These are phyloP conservation scores for Knoxdaviesia capensis DNA, from an alignment of 2,329 filamentous ascomycete species.

Conservation along the genomic window DNA sequence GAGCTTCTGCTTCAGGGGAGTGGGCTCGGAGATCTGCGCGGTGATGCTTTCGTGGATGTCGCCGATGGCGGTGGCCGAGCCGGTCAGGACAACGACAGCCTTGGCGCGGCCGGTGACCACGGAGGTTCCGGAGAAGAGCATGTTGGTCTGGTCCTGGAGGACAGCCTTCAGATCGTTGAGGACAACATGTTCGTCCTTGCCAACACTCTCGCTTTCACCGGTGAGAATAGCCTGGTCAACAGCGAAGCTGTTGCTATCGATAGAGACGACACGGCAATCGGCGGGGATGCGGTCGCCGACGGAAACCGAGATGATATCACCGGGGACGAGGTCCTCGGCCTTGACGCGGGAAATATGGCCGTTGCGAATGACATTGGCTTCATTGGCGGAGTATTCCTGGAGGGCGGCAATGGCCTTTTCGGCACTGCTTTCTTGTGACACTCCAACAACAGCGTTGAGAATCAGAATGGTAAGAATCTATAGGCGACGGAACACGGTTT, in stretches of 20 bases:
- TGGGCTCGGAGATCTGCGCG: conserved; percentile 92
- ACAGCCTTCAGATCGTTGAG: conserved; percentile 69
- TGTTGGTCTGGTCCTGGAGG: conserved; percentile 93
- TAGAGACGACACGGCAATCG: conserved; percentile 73
- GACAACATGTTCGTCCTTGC: conserved; percentile 50
- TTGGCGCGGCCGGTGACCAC: conserved; percentile 87
- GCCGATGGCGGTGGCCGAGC: conserved; percentile 80
- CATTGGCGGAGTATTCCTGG: conserved; percentile 97
- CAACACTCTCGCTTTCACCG: conserved; percentile 91
- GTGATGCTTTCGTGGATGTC: conserved; percentile 98
- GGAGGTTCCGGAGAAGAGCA: conserved; percentile 95
- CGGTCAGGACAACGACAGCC: conserved; percentile 79
- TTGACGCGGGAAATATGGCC: conserved; percentile 58
- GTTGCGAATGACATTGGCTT: conserved; percentile 81
- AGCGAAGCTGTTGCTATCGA: conserved; percentile 93
- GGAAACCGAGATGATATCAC: conserved; percentile 72
- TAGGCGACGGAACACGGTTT: background rate
- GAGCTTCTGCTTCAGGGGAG: conserved; percentile 92
- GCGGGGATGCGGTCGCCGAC: conserved; percentile 89
- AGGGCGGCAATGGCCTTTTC: conserved; percentile 96
- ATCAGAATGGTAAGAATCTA: conserved; percentile 93
- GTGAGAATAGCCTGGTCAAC: conserved; percentile 95
- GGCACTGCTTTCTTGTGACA: conserved; percentile 95
- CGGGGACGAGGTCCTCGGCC: conserved; percentile 92
- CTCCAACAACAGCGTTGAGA: conserved; percentile 89